Evolutionary conservation across 805 yeast genomes (phyloP).

Genomic region (Candida nonsorbophila): DNA sequence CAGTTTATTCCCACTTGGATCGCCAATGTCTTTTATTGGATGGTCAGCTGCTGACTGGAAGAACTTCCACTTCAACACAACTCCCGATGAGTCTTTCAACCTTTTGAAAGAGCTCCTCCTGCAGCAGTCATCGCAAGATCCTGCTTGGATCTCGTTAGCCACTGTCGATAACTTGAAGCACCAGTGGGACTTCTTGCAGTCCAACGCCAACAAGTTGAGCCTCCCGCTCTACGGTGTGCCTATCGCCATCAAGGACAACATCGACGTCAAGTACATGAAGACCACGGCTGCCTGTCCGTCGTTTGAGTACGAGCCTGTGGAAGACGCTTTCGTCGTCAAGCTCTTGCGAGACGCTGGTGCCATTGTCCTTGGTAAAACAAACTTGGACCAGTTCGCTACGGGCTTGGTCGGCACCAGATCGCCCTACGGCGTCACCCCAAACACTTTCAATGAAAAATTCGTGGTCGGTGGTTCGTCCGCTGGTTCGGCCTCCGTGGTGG

Average conservation of each 20-base stretch:
- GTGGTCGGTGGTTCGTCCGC: constrained; percentile 96
- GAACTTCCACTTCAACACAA: constrained; percentile 55
- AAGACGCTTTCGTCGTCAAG: constrained; percentile 72
- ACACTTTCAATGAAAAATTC: constrained; percentile 68
- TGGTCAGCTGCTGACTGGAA: constrained; percentile 85
- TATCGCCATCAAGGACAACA: constrained; percentile 89
- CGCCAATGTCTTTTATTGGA: constrained; percentile 43
- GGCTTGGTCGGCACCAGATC: constrained; percentile 94
- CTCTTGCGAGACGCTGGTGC: constrained; percentile 88
- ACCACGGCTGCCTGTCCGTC: constrained; percentile 98
- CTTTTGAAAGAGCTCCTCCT: constrained; percentile 41
- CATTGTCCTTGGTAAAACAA: constrained; percentile 87
- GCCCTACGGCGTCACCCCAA: constrained; percentile 87
- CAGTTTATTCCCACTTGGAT: no score
- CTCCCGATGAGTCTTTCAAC: constrained; percentile 56
- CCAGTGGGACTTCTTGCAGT: constrained; percentile 76
- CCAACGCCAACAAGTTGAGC: constrained; percentile 46
- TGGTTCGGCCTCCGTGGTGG: constrained; percentile 91
- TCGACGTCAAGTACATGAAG: constrained; percentile 73
- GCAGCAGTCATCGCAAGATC: constrained; percentile 57
- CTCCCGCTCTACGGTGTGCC: constrained; percentile 91
- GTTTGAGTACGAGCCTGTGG: constrained; percentile 59
- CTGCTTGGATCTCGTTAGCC: constrained; percentile 90
- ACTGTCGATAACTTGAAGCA: constrained; percentile 54
- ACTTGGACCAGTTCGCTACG: constrained; percentile 95